Evolutionary conservation across 129 eudicot genomes (phyloP).

Genomic region (Tagetes patula): DNA sequence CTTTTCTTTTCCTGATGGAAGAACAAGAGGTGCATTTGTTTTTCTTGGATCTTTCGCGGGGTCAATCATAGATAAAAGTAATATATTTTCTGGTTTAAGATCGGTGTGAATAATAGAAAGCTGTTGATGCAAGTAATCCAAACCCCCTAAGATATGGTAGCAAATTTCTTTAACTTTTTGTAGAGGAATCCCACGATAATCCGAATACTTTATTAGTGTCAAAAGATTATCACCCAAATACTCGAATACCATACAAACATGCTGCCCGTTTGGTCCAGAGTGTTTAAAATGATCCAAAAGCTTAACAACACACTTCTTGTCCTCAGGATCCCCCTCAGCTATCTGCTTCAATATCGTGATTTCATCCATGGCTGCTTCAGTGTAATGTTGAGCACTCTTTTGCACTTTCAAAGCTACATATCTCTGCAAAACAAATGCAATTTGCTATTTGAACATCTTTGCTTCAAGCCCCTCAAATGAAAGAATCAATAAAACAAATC

Average conservation of each 20-base stretch:
- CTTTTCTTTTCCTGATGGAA: slow-evolving; percentile 57
- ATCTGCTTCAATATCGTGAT: slow-evolving; percentile 73
- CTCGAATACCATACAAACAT: slow-evolving; percentile 93
- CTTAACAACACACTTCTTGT: slow-evolving; percentile 81
- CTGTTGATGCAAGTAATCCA: slow-evolving; percentile 86
- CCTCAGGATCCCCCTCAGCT: slow-evolving; percentile 80
- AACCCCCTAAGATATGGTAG: slow-evolving; percentile 65
- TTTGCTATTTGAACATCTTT: slow-evolving; percentile 6
- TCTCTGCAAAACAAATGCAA: slow-evolving; percentile 42
- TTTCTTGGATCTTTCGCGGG: slow-evolving; percentile 62
- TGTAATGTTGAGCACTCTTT: slow-evolving; percentile 89
- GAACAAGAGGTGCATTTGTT: slow-evolving; percentile 58
- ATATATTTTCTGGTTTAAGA: slow-evolving; percentile 82
- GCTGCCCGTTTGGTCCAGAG: slow-evolving; percentile 96
- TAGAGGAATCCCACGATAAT: slow-evolving; percentile 71
- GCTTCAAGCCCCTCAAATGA: slow-evolving; percentile 21
- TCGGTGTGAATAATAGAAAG: slow-evolving; percentile 88
- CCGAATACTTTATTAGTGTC: slow-evolving; percentile 79
- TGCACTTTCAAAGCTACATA: slow-evolving; percentile 87
- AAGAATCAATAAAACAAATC: neutral
- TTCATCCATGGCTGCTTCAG: slow-evolving; percentile 95
- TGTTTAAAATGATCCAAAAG: slow-evolving; percentile 91
- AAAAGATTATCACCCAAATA: slow-evolving; percentile 88
- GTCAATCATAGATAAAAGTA: slow-evolving; percentile 73
- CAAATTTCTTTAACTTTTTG: slow-evolving; percentile 79